Evolutionary conservation across 805 yeast species (phyloP), one percentile per base, ranked within the genome.

Genomic region (Pichia insulana): DNA sequence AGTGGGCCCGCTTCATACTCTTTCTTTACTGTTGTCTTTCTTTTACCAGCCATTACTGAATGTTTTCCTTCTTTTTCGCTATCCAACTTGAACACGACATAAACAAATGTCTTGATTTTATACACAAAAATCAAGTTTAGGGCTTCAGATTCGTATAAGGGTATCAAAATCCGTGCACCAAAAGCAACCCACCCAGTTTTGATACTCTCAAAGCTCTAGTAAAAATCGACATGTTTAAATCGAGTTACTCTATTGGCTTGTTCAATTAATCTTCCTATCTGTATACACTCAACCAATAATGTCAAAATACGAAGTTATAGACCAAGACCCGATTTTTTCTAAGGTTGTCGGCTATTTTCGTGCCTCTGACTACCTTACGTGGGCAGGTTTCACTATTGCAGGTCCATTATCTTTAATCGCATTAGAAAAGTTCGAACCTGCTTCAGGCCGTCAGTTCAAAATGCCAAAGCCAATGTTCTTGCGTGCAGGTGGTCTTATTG

Each of bases 331-430:
- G 26, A 78, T 78, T 50, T 83, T 85, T 64, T 56, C 60, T 31
- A 71, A 84, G 46, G 95, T 86, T 26, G 78, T 85, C 12, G 65
- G 76, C 36, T 86, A 80, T 65, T 75, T 84, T 65, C 73, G 95
- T 58, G 60, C 73, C 17, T 67, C 80, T 12, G 95, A 85, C 64
- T 75, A 74, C 53, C 71, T 68, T 7, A 59, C 68, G 16, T 61
- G 76, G 70, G 74, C 67, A 4, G 62, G 62, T 7, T 62, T 70
- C 30, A 67, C 80, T 1, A 71, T 62, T 10, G 65, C 69, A 3
- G 76, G 71, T 19, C 84, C 84, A 5, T 57, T 68, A 16, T 57
- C 69, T 20, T 53, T 73, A 45, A 57, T 64, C 25, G 54, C 65
- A 10, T 61, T 70, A 48, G 78, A 74, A 53, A 64, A 63, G 48